Evolutionary conservation across 805 yeast genomes (phyloP).

Genomic region (Pichia cephalocereana): DNA sequence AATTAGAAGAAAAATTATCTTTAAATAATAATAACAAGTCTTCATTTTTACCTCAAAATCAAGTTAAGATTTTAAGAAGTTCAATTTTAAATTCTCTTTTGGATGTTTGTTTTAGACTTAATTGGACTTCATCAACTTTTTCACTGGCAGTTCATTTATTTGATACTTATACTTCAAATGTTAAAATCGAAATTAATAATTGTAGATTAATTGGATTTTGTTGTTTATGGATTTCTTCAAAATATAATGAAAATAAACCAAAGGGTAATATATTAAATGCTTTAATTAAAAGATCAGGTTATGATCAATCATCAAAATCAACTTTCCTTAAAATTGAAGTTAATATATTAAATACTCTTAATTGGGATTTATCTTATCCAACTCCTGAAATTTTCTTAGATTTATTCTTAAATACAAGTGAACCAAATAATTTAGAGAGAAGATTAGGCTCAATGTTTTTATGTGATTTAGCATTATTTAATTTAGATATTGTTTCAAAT

Average conservation of each 20-base stretch:
- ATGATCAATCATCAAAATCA: conserved; percentile 14
- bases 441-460: conserved; percentile 50
- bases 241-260: conserved; percentile 41
- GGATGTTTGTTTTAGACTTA: conserved; percentile 22
- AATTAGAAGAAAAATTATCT: conserved; percentile 22
- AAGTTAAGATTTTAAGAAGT: conserved; percentile 10
- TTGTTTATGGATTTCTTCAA: conserved; percentile 39
- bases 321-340: conserved; percentile 59
- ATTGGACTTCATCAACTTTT: conserved; percentile 28
- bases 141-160: conserved; percentile 29
- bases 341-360: conserved; percentile 50
- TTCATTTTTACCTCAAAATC: conserved; percentile 3
- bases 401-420: conserved; percentile 31
- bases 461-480: conserved; percentile 59
- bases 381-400: conserved; percentile 60
- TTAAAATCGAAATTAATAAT: conserved; percentile 26
- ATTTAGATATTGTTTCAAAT: conserved; percentile 46
- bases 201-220: conserved; percentile 33
- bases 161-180: conserved; percentile 31
- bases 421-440: conserved; percentile 35
- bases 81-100: conserved; percentile 25
- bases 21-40: conserved; percentile 17
- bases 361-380: conserved; percentile 57
- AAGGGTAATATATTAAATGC: conserved; percentile 34
- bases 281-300: conserved; percentile 24